Base-by-base conservation (phyloP, 371 early-diverging fungal species). In the Synchytrium microbalum region DNA sequence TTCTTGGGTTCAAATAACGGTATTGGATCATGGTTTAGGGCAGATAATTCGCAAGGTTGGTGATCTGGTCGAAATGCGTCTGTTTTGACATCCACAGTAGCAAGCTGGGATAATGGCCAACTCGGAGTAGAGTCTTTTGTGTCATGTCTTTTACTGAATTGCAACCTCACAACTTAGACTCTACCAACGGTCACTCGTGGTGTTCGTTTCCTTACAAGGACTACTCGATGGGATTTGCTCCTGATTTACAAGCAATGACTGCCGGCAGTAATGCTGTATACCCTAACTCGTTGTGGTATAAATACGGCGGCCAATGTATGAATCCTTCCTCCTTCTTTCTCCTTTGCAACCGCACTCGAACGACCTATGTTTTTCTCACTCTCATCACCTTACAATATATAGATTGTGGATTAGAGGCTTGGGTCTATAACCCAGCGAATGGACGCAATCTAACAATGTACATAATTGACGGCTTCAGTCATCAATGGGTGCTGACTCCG, bases 121-220 rank as follows among this genome's bases (percentile, higher is more conserved):
- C n/a, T n/a, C n/a, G n/a, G n/a, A n/a, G n/a, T n/a, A n/a, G n/a
- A n/a, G n/a, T n/a, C n/a, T n/a, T n/a, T n/a, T n/a, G n/a, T n/a
- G n/a, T n/a, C n/a, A n/a, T n/a, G n/a, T n/a, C n/a, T n/a, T n/a
- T n/a, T n/a, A n/a, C n/a, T n/a, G n/a, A n/a, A n/a, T n/a, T n/a
- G n/a, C n/a, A n/a, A n/a, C n/a, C n/a, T n/a, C n/a, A n/a, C 51
- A 54, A 54, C 10, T 30, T 31, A 13, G 66, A 65, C 61, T 2
- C 3, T 27, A 65, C 66, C 55, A 65, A 64, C 66, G 66, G 66
- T 25, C 25, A 64, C 26, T 25, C 26, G 27, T 65, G 66, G 66
- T 65, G 66, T 33, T 30, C 54, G 23, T 65, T 54, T 31, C 63
- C 66, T 8, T 65, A 65, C 66, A 65, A 61, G 14, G 66, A 65